phyloP scores from a whole-genome alignment of 1,284 basidiomycete genomes.

The Exobasidium cylindrosporum region DNA sequence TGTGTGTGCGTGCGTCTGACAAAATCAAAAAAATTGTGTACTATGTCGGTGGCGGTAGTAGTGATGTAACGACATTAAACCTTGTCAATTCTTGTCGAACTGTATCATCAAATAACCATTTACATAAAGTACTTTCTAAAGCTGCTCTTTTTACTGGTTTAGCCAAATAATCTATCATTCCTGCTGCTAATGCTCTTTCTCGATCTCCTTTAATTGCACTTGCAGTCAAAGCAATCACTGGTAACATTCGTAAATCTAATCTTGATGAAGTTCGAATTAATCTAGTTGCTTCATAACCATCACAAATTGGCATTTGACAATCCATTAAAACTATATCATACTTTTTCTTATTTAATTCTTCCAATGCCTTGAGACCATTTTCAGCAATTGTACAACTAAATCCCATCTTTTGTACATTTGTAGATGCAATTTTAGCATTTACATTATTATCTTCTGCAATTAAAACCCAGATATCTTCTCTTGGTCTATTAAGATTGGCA shows the following conservation, averaged over 20 bases:
- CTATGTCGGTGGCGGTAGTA: too few species aligned
- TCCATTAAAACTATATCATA: slow-evolving; percentile 44
- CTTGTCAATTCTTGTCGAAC: slow-evolving; percentile 37
- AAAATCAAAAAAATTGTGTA: too few species aligned
- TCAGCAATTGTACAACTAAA: slow-evolving; percentile 46
- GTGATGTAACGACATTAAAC: too few species aligned
- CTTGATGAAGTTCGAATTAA: slow-evolving; percentile 34
- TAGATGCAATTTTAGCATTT: slow-evolving; percentile 47
- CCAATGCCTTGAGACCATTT: slow-evolving; percentile 43
- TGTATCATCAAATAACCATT: slow-evolving; percentile 42
- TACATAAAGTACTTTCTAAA: slow-evolving; percentile 39
- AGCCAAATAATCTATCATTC: slow-evolving; percentile 48
- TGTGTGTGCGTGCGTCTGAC: too few species aligned
- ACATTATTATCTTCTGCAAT: slow-evolving; percentile 50
- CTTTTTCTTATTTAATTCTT: slow-evolving; percentile 30
- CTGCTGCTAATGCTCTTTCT: slow-evolving; percentile 41
- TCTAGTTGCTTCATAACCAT: slow-evolving; percentile 45
- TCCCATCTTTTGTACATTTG: slow-evolving; percentile 47
- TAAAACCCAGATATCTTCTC: too few species aligned
- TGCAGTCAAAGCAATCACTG: too few species aligned
- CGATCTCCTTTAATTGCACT: too few species aligned
- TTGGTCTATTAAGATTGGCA: slow-evolving; percentile 31
- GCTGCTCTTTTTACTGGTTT: slow-evolving; percentile 47
- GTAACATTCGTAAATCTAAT: slow-evolving; percentile 36
- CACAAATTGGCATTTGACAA: slow-evolving; percentile 44